Conservation (phyloP, 306 rosid genomes). For the Casuarina equisetifolia region DNA sequence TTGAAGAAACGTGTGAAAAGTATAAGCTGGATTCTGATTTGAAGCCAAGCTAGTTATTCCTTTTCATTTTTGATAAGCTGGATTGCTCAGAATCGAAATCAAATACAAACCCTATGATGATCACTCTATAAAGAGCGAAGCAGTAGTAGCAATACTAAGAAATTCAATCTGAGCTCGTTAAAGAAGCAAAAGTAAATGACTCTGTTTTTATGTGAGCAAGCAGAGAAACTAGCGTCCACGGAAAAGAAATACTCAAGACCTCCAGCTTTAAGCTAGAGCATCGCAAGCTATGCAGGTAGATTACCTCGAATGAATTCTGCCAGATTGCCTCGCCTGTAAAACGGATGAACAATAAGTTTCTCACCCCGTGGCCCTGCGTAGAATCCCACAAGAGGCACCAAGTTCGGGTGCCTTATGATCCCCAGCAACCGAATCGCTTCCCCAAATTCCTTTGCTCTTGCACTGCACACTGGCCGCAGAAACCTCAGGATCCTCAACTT, state of each 20-base stretch:
- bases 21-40: neutral
- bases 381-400: constrained; percentile 89
- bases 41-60: neutral
- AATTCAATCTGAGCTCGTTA: neutral
- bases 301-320: constrained; percentile 80
- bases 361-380: constrained; percentile 95
- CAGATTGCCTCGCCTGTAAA: constrained; percentile 66
- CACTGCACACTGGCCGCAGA: constrained; percentile 74
- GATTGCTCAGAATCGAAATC: neutral
- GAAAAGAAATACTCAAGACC: neutral
- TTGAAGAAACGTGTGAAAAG: neutral
- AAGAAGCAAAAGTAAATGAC: neutral
- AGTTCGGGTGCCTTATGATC: constrained; percentile 63
- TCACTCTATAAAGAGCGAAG: constrained; percentile 23
- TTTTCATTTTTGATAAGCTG: neutral
- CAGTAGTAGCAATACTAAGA: neutral
- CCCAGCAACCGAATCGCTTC: constrained; percentile 66
- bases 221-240: neutral
- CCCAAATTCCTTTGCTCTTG: constrained; percentile 58
- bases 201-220: constrained; percentile 14
- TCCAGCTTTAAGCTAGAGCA: neutral
- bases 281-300: neutral
- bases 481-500: constrained; percentile 78
- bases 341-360: constrained; percentile 93
- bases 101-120: constrained; percentile 10